Evolutionary conservation across 2,329 filamentous ascomycete species (phyloP), one percentile per base, ranked within the genome.

Genomic region (Aspergillus sp.): DNA sequence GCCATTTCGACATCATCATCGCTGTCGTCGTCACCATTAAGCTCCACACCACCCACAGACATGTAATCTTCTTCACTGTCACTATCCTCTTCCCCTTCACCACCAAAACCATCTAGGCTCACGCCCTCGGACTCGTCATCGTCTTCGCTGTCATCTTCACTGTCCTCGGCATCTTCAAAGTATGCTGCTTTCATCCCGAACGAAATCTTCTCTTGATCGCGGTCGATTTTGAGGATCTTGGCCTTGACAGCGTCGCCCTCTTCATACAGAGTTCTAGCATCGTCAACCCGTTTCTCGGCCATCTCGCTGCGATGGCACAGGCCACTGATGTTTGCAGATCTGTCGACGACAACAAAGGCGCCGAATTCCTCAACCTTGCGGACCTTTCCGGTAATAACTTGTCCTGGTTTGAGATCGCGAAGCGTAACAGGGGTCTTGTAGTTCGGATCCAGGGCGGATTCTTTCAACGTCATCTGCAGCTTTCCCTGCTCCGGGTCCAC

Each of bases 171-270:
- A 33, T 76, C 70, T 37, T 79, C 75, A 50, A 98, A 89, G 52
- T 94, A 86, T 7, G 86, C 93, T 24, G 91, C 86, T 63, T 96
- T 98, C 39, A 98, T 67, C 1, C 88, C 86, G 49, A 98, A 86
- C 47, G 75, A 93, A 47, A 98, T 80, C 48, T 82, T 80, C 55
- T 79, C 80, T 58, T 82, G 82, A 44, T 80, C 70, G 4, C 65
- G 50, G 45, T 96, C 80, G 30, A 98, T 68, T 48, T 80, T 82
- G 31, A 96, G 60, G 11, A 98, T 71, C 55, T 84, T 82, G 10
- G 89, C 89, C 66, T 96, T 96, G 42, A 98, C 91, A n/a, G 70
- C 66, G 60, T 98, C 91, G 8, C 88, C 91, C 51, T 86, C 84
- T 40, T 78, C 82, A 59, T 94, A 96, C 25, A 98, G 69, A 51